Conservation (phyloP, 225 moss, liverwort and hornwort genomes). For the Sphagnum contortum region DNA sequence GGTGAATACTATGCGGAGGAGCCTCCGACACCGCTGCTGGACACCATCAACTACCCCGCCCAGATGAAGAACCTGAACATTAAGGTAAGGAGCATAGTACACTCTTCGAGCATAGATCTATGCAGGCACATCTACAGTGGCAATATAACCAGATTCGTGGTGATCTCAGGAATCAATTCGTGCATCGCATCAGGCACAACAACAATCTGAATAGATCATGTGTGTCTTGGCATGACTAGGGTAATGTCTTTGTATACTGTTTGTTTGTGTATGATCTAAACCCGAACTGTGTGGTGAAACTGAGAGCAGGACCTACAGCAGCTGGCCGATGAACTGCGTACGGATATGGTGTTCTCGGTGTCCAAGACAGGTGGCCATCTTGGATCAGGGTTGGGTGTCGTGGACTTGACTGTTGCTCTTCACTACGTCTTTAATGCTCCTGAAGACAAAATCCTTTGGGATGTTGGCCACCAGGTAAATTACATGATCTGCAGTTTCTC, state of each 20-base stretch:
- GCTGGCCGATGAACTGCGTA: conserved; percentile 11
- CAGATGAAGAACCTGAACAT: conserved; percentile 11
- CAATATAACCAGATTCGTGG: not conserved
- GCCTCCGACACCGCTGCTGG: conserved; percentile 16
- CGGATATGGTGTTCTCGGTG: conserved; percentile 5
- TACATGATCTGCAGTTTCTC: not conserved
- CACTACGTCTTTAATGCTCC: conserved; percentile 15
- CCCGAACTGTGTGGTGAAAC: not conserved
- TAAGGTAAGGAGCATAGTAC: not conserved
- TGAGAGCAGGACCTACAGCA: conserved; percentile 8
- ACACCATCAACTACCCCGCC: conserved; percentile 7
- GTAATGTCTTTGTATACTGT: not conserved
- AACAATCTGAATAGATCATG: not conserved
- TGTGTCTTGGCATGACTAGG: not conserved
- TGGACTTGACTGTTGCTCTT: conserved; percentile 10
- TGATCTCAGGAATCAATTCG: not conserved
- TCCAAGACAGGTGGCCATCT: conserved; percentile 13
- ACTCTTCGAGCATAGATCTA: not conserved
- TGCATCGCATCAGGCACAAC: not conserved
- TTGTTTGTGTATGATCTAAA: not conserved
- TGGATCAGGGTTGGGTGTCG: conserved; percentile 10
- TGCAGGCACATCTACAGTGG: not conserved
- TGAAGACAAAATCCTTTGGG: conserved; percentile 13
- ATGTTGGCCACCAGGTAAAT: conserved; percentile 14
- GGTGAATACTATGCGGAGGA: conserved; percentile 8